Percentiles rank a stretch among this genome's conserved stretches.
Conservation (phyloP, 352 stramenopile species). For the Aphanomyces astaci region DNA sequence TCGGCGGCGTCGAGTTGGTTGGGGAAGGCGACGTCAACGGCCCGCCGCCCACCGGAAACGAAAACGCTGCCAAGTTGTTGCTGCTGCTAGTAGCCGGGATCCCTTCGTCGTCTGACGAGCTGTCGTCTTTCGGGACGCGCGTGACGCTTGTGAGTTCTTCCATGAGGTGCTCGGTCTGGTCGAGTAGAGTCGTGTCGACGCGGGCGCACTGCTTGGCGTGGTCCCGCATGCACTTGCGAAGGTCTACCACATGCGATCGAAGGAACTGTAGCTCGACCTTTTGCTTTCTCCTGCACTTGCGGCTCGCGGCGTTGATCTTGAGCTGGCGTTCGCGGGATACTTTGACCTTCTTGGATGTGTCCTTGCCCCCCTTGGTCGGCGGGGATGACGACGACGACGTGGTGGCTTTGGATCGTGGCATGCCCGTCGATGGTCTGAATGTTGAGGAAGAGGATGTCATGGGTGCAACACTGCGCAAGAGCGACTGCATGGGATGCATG, state of each 20-base stretch:
- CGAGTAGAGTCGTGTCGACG: constrained; percentile 46
- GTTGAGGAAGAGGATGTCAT: background rate
- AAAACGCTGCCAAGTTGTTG: too few relatives aligned
- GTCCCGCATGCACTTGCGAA: constrained; percentile 59
- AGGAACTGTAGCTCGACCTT: constrained; percentile 83
- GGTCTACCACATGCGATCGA: constrained; percentile 68
- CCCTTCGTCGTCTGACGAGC: constrained; percentile 6
- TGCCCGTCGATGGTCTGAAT: background rate
- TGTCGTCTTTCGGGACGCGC: constrained; percentile 27
- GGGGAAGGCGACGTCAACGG: too few relatives aligned
- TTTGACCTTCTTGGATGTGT: constrained; percentile 64
- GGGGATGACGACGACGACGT: background rate
- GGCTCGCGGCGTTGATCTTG: constrained; percentile 80
- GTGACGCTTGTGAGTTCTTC: constrained; percentile 69
- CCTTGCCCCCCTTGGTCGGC: constrained; percentile 12
- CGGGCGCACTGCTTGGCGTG: constrained; percentile 43
- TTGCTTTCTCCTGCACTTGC: constrained; percentile 78
- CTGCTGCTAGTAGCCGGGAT: too few relatives aligned
- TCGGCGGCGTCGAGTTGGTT: background rate
- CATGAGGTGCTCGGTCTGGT: constrained; percentile 61
- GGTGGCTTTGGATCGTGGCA: background rate
- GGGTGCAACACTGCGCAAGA: background rate
- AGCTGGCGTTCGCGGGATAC: constrained; percentile 77
- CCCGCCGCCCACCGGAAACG: too few relatives aligned
- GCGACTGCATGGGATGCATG: constrained; percentile 2